These are phyloP conservation scores for Rosellinia necatrix DNA, from an alignment of 2,329 filamentous ascomycete species.

Conservation along the genomic window DNA sequence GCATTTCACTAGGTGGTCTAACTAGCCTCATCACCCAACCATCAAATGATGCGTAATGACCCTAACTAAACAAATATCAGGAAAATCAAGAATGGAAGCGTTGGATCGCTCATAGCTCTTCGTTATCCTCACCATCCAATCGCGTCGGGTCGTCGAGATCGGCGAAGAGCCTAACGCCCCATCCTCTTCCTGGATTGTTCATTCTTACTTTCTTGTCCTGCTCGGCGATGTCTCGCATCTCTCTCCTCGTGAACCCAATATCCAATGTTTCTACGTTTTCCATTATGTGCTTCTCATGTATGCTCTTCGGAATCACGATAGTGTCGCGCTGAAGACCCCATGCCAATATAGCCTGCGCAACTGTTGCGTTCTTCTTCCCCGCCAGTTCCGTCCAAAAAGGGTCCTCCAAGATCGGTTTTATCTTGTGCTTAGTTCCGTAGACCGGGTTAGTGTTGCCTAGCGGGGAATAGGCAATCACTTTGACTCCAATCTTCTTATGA, in stretches of 20 bases:
- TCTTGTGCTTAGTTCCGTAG: constrained; percentile 41
- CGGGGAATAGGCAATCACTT: constrained; percentile 52
- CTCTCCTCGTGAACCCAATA: constrained; percentile 45
- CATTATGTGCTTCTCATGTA: constrained; percentile 46
- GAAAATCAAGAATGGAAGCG: background rate
- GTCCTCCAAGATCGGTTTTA: constrained; percentile 47
- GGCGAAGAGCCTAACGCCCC: constrained; percentile 47
- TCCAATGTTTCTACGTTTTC: constrained; percentile 57
- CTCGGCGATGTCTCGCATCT: constrained; percentile 42
- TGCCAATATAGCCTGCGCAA: constrained; percentile 50
- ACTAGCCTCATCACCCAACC: too few species aligned
- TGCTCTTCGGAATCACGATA: constrained; percentile 56
- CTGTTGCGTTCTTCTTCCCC: constrained; percentile 45
- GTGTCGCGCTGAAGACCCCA: constrained; percentile 55
- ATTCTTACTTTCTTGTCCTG: constrained; percentile 43
- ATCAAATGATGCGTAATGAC: background rate
- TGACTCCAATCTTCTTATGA: constrained; percentile 49
- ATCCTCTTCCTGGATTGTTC: constrained; percentile 45
- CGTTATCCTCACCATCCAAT: constrained; percentile 22
- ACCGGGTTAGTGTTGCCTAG: constrained; percentile 58
- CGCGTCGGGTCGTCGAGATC: constrained; percentile 46
- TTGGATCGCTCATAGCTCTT: constrained; percentile 27
- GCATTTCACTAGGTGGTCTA: too few species aligned
- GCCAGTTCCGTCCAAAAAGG: constrained; percentile 47
- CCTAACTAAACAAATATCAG: background rate